Conservation (phyloP, 2,329 filamentous ascomycete genomes). For the Hypoxylon sp. region DNA sequence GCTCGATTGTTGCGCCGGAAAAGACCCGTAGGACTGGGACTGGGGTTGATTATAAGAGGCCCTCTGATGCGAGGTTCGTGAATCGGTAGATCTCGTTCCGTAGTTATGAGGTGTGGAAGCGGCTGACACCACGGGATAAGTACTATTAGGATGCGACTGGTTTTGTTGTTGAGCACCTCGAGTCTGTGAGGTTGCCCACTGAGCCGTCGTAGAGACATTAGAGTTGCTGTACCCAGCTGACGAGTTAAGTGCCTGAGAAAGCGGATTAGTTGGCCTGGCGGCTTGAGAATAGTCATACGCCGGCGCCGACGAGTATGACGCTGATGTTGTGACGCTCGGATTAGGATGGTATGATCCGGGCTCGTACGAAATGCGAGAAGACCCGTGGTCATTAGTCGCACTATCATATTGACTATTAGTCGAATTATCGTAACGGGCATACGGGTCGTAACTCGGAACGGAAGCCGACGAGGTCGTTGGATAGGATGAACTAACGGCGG, state of each 20-base stretch:
- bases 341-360: slow-evolving; percentile 47
- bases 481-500: slow-evolving; percentile 47
- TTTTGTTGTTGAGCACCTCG: slow-evolving; percentile 36
- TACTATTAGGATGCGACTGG: slow-evolving; percentile 39
- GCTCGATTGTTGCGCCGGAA: slow-evolving; percentile 47
- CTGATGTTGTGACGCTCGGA: slow-evolving; percentile 41
- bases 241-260: slow-evolving; percentile 46
- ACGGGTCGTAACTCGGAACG: slow-evolving; percentile 46
- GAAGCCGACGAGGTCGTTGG: slow-evolving; percentile 46
- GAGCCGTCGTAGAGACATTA: slow-evolving; percentile 35
- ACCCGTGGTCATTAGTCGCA: slow-evolving; percentile 40
- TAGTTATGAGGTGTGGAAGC: slow-evolving; percentile 44
- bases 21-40: slow-evolving; percentile 49
- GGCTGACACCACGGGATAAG: slow-evolving; percentile 42
- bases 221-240: slow-evolving; percentile 40
- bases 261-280: slow-evolving; percentile 42
- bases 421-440: slow-evolving; percentile 51
- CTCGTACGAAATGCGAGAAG: slow-evolving; percentile 48
- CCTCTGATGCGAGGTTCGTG: slow-evolving; percentile 44
- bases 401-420: slow-evolving; percentile 43
- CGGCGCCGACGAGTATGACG: slow-evolving; percentile 45
- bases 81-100: slow-evolving; percentile 46
- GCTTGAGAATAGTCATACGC: slow-evolving; percentile 50
- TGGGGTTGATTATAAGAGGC: slow-evolving; percentile 50
- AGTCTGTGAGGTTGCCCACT: slow-evolving; percentile 48